Conservation (phyloP, 495 filamentous ascomycete species). For the Talaromyces trachyspermus region DNA sequence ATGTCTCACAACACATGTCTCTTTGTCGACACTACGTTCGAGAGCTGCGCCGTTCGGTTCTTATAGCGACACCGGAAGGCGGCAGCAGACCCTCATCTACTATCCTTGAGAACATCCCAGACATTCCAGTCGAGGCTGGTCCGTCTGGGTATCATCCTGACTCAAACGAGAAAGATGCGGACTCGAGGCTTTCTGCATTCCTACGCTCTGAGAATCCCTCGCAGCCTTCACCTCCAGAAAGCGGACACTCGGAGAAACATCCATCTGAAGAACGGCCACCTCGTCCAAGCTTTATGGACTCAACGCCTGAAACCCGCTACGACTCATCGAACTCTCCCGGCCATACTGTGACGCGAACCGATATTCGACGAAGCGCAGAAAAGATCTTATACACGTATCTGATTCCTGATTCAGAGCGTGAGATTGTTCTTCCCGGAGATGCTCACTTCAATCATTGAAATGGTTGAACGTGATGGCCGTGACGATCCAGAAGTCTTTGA, state of each 20-base stretch:
- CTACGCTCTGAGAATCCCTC: conserved; percentile 63
- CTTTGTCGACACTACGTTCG: conserved; percentile 96
- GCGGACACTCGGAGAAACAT: conserved; percentile 39
- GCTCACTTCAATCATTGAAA: conserved; percentile 66
- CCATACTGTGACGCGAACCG: conserved; percentile 74
- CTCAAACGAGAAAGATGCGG: conserved; percentile 54
- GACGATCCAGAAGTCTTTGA: conserved; percentile 98
- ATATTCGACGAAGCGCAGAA: conserved; percentile 88
- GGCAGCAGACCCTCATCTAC: conserved; percentile 78
- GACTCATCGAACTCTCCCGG: conserved; percentile 64
- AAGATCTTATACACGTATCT: conserved; percentile 97
- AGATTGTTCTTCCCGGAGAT: conserved; percentile 91
- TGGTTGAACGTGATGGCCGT: conserved; percentile 80
- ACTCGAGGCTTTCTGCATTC: conserved; percentile 84
- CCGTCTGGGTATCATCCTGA: conserved; percentile 29
- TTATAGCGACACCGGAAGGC: conserved; percentile 85
- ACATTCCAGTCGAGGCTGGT: conserved; percentile 44
- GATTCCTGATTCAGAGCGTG: conserved; percentile 84
- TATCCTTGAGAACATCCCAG: conserved; percentile 59
- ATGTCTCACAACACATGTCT: conserved; percentile 98
- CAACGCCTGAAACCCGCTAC: conserved; percentile 41
- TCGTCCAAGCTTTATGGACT: conserved; percentile 62
- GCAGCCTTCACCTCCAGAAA: conserved; percentile 63
- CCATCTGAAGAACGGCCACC: conserved; percentile 47
- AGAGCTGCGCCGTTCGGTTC: conserved; percentile 84